Base-by-base conservation (phyloP, 2,329 filamentous ascomycete genomes). In the Ophiobolus disseminans region DNA sequence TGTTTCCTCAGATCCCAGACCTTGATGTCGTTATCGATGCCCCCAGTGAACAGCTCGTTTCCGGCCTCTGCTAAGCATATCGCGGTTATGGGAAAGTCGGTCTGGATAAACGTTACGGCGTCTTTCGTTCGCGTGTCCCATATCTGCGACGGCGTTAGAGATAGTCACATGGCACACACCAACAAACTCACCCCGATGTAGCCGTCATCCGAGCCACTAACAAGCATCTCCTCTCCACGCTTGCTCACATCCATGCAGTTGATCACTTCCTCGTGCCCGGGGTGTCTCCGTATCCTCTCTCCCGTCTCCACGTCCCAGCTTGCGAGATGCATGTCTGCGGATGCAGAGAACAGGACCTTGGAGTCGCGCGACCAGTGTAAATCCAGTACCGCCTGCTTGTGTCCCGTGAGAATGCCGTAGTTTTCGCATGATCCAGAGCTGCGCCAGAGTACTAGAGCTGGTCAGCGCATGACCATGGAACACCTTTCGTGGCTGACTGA, bases 1-100 rank as follows among this genome's bases (percentile, higher is more conserved):
- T 95, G 91, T 78, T 96, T 97, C 59, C 94, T 86, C 67, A 97
- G 77, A 74, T 99, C 94, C 93, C 94, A 99, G 16, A 96, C 92
- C 64, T 92, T 91, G 71, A 99, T 96, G 63, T 95, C 91, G 69
- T 97, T 97, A 76, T 97, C 94, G 61, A 99, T 97, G 17, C 92
- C 90, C 37, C 93, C 93, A 5, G 90, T 89, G 73, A 94, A 99
- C 20, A 99, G 85, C 76, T 97, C 94, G 70, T 96, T 96, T 14
- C 94, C 94, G 1, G 93, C 91, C 71, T 96, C 91, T 0, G 92
- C 88, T n/a, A 97, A 80, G 13, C 91, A 90, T 5, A 97, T 85
- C 0, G 93, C 89, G 2, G 94, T 97, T 47, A 99, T 86, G 1
- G 94, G 94, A 52, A 95, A 96, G 53, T 94, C 88, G 0, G 92